Evolutionary conservation across 768 basidiomycete genomes (phyloP), one percentile per base, ranked within the genome.

Genomic region (Lentinus tigrinus): DNA sequence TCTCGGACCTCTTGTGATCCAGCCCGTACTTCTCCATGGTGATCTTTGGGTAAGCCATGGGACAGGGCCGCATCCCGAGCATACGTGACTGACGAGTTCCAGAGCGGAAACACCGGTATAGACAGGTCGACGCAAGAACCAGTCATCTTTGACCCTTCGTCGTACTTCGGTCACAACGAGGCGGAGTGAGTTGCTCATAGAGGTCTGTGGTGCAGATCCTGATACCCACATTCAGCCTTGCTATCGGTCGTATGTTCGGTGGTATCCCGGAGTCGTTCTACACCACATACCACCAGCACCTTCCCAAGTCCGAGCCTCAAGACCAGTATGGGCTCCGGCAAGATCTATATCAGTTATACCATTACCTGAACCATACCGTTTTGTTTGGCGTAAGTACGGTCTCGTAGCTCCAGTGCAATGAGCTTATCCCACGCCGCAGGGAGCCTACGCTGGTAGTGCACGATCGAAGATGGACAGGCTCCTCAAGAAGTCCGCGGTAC

Each of bases 301-400:
- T 78, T 27, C 85, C 87, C 0, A 90, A 85, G 68, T 77, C 85
- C 1, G 80, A 85, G 34, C 90, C 90, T 5, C 77, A 76, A 3
- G 78, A 80, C 3, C 80, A 91, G 65, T 91, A 89, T 65, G 76
- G 77, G 27, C 75, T 85, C 37, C 80, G 91, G 34, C 78, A 71
- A 31, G 81, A 88, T 50, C 70, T 92, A n/a, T 92, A 93, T 63
- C 83, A 90, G 69, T 71, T 92, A 26, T 93, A 88, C 61, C 91
- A 93, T 70, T 90, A 91, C 66, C 73, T 92, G 62, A 93, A 93
- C 64, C 91, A 93, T 65, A 89, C 90, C 0, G 73, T 89, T 4
- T 69, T 93, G 4, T 92, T 92, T 66, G 88, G 88, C 58, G 90
- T 91, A 67, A 74, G 87, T 75, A 9, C 50, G 24, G 16, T 38